phyloP scores from a whole-genome alignment of 2,329 filamentous ascomycete genomes.

The Alternaria tenuissima region DNA sequence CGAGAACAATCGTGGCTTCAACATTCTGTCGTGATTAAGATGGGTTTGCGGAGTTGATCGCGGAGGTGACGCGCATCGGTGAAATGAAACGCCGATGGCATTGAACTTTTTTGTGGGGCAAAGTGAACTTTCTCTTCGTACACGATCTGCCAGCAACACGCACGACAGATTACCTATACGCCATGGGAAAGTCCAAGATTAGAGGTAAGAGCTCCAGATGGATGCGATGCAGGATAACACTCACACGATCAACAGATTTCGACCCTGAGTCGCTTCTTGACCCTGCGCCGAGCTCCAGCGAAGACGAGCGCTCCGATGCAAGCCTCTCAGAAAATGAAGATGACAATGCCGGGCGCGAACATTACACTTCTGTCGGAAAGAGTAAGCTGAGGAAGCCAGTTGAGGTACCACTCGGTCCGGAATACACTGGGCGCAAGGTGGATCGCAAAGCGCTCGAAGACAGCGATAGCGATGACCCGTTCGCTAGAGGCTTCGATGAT shows the following conservation, averaged over 20 bases:
- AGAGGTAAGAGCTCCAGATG: slow-evolving; percentile 24
- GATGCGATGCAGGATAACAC: background rate
- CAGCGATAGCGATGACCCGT: slow-evolving; percentile 63
- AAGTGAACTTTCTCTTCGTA: slow-evolving; percentile 27
- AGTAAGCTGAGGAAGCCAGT: slow-evolving; percentile 82
- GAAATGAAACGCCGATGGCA: slow-evolving; percentile 22
- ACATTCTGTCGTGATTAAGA: slow-evolving; percentile 38
- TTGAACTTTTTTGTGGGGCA: slow-evolving; percentile 45
- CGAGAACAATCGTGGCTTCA: slow-evolving; percentile 64
- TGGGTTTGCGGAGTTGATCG: slow-evolving; percentile 28
- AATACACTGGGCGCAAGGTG: slow-evolving; percentile 81
- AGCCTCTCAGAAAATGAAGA: slow-evolving; percentile 51
- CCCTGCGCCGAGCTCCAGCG: slow-evolving; percentile 64
- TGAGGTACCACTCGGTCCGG: slow-evolving; percentile 72
- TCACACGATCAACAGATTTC: slow-evolving; percentile 65
- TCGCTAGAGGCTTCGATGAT: slow-evolving; percentile 56
- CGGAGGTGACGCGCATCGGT: slow-evolving; percentile 36
- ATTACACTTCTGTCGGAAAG: slow-evolving; percentile 85
- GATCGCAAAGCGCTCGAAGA: slow-evolving; percentile 70
- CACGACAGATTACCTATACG: slow-evolving; percentile 5
- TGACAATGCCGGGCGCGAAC: slow-evolving; percentile 75
- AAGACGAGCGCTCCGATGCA: slow-evolving; percentile 64
- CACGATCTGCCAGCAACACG: slow-evolving; percentile 6
- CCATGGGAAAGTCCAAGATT: slow-evolving; percentile 44
- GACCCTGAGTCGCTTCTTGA: slow-evolving; percentile 76